These are phyloP conservation scores for Bruguiera hainesii DNA, from an alignment of 441 rosid genomes.

Conservation along the genomic window DNA sequence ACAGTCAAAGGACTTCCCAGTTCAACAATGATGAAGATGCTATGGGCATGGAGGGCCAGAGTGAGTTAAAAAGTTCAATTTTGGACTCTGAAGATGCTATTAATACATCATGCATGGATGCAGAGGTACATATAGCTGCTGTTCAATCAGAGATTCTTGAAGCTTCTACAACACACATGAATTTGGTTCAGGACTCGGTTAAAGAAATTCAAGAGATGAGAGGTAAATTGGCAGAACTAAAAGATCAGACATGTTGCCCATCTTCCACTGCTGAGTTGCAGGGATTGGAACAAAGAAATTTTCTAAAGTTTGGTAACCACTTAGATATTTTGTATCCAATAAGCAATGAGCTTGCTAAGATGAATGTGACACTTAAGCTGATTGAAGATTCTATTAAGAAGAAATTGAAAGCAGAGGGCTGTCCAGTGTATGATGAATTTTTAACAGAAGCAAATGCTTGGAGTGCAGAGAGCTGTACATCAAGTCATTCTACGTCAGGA, in stretches of 20 bases:
- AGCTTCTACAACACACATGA: conserved; percentile 27
- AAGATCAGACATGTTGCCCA: conserved; percentile 19
- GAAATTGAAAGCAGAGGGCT: conserved; percentile 26
- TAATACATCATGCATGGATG: conserved; percentile 27
- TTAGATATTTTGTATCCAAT: conserved; percentile 35
- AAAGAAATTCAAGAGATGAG: conserved; percentile 35
- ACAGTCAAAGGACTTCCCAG: conserved; percentile 12
- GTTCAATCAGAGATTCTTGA: conserved; percentile 28
- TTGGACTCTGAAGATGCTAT: conserved; percentile 33
- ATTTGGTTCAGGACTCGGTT: conserved; percentile 28
- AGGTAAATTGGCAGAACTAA: conserved; percentile 28
- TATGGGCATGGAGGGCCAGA: conserved; percentile 30
- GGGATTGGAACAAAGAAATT: conserved; percentile 17
- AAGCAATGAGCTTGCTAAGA: conserved; percentile 42
- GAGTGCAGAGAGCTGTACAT: conserved; percentile 53
- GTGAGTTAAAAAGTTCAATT: conserved; percentile 31
- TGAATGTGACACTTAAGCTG: conserved; percentile 35
- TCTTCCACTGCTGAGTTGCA: conserved; percentile 12
- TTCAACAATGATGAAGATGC: conserved; percentile 18
- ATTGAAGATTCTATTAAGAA: conserved; percentile 32
- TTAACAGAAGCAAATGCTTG: conserved; percentile 39
- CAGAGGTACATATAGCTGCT: conserved; percentile 25
- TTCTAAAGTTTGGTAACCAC: conserved; percentile 30
- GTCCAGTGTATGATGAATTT: conserved; percentile 35
- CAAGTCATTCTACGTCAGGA: conserved; percentile 52